Evolutionary conservation across 805 yeast species (phyloP), one percentile per base, ranked within the genome.

Genomic region (Kazachstania taianensis): DNA sequence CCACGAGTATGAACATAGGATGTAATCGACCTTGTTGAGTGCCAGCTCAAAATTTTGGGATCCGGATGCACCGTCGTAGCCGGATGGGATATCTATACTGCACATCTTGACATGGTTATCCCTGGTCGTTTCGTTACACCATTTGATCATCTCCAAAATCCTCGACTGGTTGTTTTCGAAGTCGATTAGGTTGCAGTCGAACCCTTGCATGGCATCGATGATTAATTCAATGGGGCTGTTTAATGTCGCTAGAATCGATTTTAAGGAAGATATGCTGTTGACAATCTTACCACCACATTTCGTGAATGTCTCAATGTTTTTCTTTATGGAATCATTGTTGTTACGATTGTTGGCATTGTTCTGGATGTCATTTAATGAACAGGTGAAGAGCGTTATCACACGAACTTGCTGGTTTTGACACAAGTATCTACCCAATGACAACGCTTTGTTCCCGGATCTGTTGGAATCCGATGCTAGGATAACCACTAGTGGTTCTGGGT

Each of bases 151-250:
- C 23, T 63, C 59, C 20, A 54, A 51, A 7, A 50, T 41, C 28
- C 45, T 47, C 8, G 40, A 41, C 35, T 49, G 40, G 15, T 49
- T 49, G 13, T 49, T 36, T 9, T 43, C 41, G 24, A 45, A 39
- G 19, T 48, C 42, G 20, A 40, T 39, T 20, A 37, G 28, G 52
- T 81, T 80, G 17, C 75, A 71, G 46, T 83, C 92, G 44, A 73
- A 79, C 1, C 95, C 96, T 52, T 82, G 94, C 46, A 86, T 64
- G 1, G 86, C 92, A 55, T 86, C 96, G 14, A 86, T 51, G 7
- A 85, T 70, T 41, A 86, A 63, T 52, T 85, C 94, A 12, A 82
- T 74, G 0, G 94, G 92, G 2, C 83, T 70, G 30, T 78, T 81
- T 27, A 76, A 59, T 38, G 70, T 69, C 9, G 53, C 63, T 45